Conservation (phyloP, 2,329 filamentous ascomycete species). For the Trichothecium sympodiale region DNA sequence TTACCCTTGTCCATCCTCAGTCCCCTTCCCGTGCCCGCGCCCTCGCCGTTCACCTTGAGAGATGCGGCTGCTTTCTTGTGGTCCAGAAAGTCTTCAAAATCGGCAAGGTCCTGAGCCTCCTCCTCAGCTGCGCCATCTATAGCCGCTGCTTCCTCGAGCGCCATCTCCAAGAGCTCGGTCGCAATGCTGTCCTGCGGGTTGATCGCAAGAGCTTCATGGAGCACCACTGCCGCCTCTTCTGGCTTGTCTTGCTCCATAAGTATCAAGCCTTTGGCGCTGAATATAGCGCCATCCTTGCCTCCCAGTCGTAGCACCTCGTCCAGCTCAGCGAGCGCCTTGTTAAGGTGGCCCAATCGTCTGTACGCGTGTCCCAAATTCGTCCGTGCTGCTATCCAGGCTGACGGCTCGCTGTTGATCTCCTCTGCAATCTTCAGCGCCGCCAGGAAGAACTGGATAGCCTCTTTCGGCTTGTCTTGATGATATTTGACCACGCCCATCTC, state of each 20-base stretch:
- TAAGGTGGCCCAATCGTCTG: conserved; percentile 57
- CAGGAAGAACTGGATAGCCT: conserved; percentile 67
- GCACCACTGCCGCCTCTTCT: conserved; percentile 66
- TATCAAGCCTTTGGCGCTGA: conserved; percentile 74
- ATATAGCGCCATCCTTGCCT: conserved; percentile 67
- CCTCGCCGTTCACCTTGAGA: conserved; percentile 20
- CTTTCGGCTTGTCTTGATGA: conserved; percentile 69
- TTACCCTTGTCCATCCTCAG: conserved; percentile 30
- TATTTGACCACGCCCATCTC: conserved; percentile 96
- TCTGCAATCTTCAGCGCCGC: conserved; percentile 67
- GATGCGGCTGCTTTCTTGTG: conserved; percentile 33
- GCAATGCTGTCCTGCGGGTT: conserved; percentile 72
- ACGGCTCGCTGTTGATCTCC: conserved; percentile 71
- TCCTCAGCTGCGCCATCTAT: conserved; percentile 33
- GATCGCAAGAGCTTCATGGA: conserved; percentile 77
- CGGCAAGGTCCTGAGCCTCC: conserved; percentile 32
- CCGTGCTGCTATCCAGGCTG: conserved; percentile 72
- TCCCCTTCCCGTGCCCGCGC: conserved; percentile 9
- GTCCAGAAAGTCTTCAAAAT: conserved; percentile 42
- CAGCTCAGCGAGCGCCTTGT: conserved; percentile 68
- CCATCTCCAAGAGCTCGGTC: conserved; percentile 65
- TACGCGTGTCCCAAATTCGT: conserved; percentile 87
- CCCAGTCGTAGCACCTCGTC: conserved; percentile 78
- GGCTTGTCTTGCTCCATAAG: conserved; percentile 65
- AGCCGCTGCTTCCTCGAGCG: conserved; percentile 50